Percentiles rank a stretch among this genome's conserved stretches.
phyloP scores from a whole-genome alignment of 306 rosid species.

The Pueraria montana region DNA sequence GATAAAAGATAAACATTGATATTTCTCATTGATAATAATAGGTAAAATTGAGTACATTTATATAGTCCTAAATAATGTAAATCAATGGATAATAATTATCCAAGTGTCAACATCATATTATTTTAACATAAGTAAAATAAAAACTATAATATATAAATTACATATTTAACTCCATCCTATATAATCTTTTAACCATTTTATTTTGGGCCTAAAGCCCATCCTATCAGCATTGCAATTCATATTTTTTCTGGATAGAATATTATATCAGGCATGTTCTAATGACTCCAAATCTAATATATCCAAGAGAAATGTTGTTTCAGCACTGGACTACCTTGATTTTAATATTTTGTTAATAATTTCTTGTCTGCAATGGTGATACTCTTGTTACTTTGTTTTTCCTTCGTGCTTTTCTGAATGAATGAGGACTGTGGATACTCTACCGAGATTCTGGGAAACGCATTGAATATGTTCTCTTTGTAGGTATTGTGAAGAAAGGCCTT shows the following conservation, averaged over 20 bases:
- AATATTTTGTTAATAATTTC: not conserved
- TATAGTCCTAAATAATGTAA: no score
- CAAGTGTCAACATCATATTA: no score
- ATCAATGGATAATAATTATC: no score
- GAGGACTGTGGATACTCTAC: conserved; percentile 22
- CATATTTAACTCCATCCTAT: no score
- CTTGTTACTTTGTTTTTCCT: conserved; percentile 22
- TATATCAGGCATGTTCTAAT: not conserved
- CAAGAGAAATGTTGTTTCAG: conserved; percentile 22
- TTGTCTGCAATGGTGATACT: not conserved
- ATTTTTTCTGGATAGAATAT: conserved; percentile 24
- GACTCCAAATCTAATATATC: not conserved
- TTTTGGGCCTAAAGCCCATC: no score
- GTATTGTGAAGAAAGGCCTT: conserved; percentile 98
- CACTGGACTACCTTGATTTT: conserved; percentile 19
- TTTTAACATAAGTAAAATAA: no score
- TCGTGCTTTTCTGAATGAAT: conserved; percentile 21
- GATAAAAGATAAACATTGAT: no score
- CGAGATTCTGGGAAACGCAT: conserved; percentile 7
- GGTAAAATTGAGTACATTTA: no score
- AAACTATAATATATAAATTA: no score
- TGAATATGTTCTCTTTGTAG: conserved; percentile 56
- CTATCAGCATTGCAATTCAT: not conserved
- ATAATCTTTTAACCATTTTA: no score
- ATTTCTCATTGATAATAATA: no score